Evolutionary conservation across 768 basidiomycete species (phyloP), one percentile per base, ranked within the genome.

Genomic region (Mycena metata): DNA sequence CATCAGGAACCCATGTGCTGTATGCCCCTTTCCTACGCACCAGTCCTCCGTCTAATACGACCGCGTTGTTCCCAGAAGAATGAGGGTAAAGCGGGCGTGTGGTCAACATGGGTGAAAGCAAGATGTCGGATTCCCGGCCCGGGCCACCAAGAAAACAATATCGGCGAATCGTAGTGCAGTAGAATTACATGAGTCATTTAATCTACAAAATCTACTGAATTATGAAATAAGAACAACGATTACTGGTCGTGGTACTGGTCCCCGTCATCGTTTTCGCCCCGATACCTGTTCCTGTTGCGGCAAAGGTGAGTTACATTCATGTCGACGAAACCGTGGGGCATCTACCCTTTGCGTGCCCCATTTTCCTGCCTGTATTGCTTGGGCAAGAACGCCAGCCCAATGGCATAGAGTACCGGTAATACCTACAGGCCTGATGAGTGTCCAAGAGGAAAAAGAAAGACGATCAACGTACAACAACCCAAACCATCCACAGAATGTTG

Each of bases 301-400:
- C n/a, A n/a, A n/a, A n/a, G n/a, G n/a, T n/a, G n/a, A n/a, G n/a
- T n/a, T n/a, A 66, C 67, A 19, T 43, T 52, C 19, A 64, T 23
- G 12, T 42, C 30, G 46, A 42, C 51, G 15, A 36, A 45, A 21
- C n/a, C 30, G 6, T 21, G 11, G 10, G 17, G 21, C 46, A 10
- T 50, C 67, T 64, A 66, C 15, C 74, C 70, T 35, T 75, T 71
- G 21, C 69, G 56, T 5, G 63, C 42, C 13, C 71, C 71, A 11
- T 62, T 61, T 67, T 88, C 88, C 74, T 87, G 86, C 51, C 72
- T 75, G 64, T 79, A 83, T 70, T 89, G 88, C 63, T 80, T 83
- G 3, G 79, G 84, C 41, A 88, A 76, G 64, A 87, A 77, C 15
- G 72, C 68, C 23, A 88, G 70, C 2, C 86, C 87, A 11, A 70